phyloP scores from a whole-genome alignment of 495 filamentous ascomycete genomes.

The Xanthoparmelia taractica region DNA sequence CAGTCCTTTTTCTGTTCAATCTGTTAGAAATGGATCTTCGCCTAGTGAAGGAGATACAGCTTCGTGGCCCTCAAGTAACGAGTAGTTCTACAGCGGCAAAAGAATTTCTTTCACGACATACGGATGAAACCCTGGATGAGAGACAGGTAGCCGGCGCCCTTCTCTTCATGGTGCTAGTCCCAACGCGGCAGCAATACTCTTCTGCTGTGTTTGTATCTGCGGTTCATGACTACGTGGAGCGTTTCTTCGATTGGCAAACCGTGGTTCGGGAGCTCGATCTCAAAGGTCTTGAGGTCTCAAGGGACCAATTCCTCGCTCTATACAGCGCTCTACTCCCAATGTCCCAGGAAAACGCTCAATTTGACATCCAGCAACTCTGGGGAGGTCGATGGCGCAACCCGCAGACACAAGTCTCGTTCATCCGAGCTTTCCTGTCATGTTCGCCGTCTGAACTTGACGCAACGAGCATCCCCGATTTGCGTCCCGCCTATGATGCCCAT shows the following conservation, averaged over 20 bases:
- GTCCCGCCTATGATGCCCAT: constrained; percentile 65
- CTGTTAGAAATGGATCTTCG: constrained; percentile 57
- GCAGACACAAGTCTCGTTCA: constrained; percentile 81
- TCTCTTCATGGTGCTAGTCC: constrained; percentile 70
- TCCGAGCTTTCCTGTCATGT: constrained; percentile 69
- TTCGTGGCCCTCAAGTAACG: constrained; percentile 57
- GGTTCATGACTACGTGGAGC: constrained; percentile 45
- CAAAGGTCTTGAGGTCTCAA: constrained; percentile 62
- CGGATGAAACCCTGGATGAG: constrained; percentile 64
- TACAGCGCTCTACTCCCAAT: constrained; percentile 67
- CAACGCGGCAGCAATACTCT: constrained; percentile 59
- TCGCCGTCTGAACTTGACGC: constrained; percentile 68
- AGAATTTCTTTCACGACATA: constrained; percentile 58
- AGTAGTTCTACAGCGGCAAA: constrained; percentile 45
- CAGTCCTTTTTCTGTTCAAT: constrained; percentile 65
- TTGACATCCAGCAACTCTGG: constrained; percentile 82
- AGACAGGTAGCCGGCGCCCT: constrained; percentile 74
- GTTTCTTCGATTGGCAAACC: constrained; percentile 68
- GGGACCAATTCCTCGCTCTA: constrained; percentile 69
- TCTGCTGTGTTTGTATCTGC: constrained; percentile 65
- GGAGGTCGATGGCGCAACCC: constrained; percentile 81
- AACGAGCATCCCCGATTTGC: constrained; percentile 70
- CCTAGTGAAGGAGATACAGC: constrained; percentile 70
- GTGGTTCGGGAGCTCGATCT: constrained; percentile 81
- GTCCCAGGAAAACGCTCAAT: constrained; percentile 50